Conservation (phyloP, 257 asterid species). For the Catharanthus roseus region DNA sequence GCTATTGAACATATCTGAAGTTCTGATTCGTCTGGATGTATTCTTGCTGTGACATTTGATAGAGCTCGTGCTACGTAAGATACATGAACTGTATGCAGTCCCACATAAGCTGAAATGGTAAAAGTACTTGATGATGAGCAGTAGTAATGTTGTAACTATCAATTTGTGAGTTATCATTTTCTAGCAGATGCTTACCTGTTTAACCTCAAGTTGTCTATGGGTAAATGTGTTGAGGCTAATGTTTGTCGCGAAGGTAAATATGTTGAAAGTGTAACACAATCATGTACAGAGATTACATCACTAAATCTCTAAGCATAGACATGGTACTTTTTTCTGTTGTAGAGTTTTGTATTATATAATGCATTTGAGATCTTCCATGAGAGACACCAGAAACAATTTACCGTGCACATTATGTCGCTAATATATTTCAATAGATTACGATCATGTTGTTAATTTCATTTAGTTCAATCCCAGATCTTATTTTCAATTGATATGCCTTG, state of each 20-base stretch:
- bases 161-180: not conserved
- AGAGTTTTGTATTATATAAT: not conserved
- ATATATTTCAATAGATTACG: not conserved
- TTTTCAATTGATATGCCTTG: slow-evolving; percentile 4
- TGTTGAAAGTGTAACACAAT: no score
- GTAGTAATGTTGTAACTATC: not conserved
- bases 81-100: no score
- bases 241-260: not conserved
- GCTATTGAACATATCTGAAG: not conserved
- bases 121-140: not conserved
- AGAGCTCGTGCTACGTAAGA: not conserved
- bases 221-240: not conserved
- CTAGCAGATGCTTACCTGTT: not conserved
- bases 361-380: not conserved
- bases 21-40: no score
- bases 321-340: not conserved
- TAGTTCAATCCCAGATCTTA: not conserved
- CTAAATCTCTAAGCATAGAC: not conserved
- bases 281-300: not conserved
- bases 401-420: not conserved
- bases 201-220: not conserved
- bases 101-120: not conserved
- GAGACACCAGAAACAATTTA: not conserved
- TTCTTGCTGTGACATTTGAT: not conserved
- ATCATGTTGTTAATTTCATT: not conserved